Percentiles rank a stretch among this genome's conserved stretches.
These are phyloP conservation scores for Cladophialophora carrionii DNA, from an alignment of 2,329 filamentous ascomycete species.

Conservation along the genomic window DNA sequence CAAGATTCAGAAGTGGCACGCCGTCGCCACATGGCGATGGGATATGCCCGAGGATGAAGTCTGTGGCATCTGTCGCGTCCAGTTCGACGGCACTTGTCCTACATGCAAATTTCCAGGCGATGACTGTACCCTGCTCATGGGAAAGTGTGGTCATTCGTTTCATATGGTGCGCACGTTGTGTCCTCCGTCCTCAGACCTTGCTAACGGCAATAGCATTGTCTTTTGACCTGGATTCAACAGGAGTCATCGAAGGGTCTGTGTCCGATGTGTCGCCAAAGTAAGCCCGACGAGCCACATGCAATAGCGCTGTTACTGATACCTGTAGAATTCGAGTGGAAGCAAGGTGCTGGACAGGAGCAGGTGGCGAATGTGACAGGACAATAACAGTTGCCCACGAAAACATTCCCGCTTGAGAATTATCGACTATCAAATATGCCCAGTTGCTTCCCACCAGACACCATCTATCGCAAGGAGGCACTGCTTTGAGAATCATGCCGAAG, in stretches of 20 bases:
- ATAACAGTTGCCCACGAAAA: background rate
- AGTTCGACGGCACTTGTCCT: conserved; percentile 96
- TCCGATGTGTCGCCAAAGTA: conserved; percentile 92
- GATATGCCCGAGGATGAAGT: conserved; percentile 97
- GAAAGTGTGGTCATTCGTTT: conserved; percentile 96
- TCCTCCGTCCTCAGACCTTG: background rate
- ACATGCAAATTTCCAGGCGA: conserved; percentile 98
- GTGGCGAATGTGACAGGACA: conserved; percentile 5
- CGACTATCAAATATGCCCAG: background rate
- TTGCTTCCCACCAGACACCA: background rate
- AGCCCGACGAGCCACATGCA: conserved; percentile 13
- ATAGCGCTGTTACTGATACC: conserved; percentile 25
- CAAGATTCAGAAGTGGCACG: conserved; percentile 89
- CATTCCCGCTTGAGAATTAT: background rate
- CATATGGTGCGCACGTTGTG: conserved; percentile 71
- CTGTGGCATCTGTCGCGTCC: conserved; percentile 96
- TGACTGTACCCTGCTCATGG: conserved; percentile 88
- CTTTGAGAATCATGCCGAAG: background rate
- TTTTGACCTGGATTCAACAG: conserved; percentile 93
- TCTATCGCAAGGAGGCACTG: background rate
- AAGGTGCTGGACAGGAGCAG: conserved; percentile 41
- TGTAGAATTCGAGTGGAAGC: conserved; percentile 59
- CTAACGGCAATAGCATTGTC: conserved; percentile 73
- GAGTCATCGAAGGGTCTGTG: conserved; percentile 91
- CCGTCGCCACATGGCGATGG: conserved; percentile 96